These are phyloP conservation scores for Gossypium longicalyx DNA, from an alignment of 345 rosid genomes.

Conservation along the genomic window DNA sequence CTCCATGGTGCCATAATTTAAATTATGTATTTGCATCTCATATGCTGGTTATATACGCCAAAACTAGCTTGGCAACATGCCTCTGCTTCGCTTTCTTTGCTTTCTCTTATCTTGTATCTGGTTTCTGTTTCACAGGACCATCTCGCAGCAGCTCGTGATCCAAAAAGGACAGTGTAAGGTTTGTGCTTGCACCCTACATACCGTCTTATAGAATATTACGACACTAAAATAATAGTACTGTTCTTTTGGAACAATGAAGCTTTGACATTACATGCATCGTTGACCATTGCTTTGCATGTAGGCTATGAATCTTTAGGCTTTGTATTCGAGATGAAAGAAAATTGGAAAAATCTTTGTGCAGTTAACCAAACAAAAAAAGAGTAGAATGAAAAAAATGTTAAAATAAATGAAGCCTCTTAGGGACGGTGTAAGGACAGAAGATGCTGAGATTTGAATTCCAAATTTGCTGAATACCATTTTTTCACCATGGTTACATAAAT, in stretches of 20 bases:
- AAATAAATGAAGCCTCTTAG: not conserved
- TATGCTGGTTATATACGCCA: not conserved
- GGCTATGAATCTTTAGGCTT: not conserved
- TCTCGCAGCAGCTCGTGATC: constrained; percentile 73
- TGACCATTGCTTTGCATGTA: constrained; percentile 8
- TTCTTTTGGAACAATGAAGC: constrained; percentile 21
- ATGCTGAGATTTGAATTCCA: not conserved
- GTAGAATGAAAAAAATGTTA: not conserved
- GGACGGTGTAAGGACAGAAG: not conserved
- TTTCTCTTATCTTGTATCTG: not conserved
- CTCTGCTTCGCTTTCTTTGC: not conserved
- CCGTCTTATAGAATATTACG: constrained; percentile 6
- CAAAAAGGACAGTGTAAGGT: constrained; percentile 50
- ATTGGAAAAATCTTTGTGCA: constrained; percentile 21
- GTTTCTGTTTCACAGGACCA: constrained; percentile 58
- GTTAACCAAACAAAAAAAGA: not conserved
- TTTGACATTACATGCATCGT: constrained; percentile 6
- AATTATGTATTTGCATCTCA: not conserved
- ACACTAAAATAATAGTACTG: constrained; percentile 4
- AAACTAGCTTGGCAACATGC: not conserved
- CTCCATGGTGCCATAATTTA: not conserved
- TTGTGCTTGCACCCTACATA: not conserved
- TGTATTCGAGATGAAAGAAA: constrained; percentile 18
- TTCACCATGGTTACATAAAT: no score
- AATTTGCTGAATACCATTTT: no score